phyloP scores from a whole-genome alignment of 2,329 filamentous ascomycete genomes.

The Acrocalymma vagum region DNA sequence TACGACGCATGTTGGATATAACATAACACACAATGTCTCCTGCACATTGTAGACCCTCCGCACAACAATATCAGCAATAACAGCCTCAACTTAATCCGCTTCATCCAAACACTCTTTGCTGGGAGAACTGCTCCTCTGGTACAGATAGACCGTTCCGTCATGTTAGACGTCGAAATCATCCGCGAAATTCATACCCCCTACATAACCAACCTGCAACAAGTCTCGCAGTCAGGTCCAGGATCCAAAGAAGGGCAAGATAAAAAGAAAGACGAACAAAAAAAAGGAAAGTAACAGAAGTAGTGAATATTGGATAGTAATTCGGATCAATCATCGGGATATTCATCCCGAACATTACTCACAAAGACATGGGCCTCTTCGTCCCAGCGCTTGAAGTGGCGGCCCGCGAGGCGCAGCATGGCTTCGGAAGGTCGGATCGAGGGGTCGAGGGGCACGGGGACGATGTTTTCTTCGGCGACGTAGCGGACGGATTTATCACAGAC shows the following conservation, averaged over 20 bases:
- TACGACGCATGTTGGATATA: no score
- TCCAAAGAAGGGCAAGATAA: background rate
- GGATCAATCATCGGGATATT: slow-evolving; percentile 82
- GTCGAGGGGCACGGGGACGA: slow-evolving; percentile 61
- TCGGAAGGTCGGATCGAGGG: slow-evolving; percentile 55
- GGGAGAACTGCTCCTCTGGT: no score
- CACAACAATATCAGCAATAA: no score
- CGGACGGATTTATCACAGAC: slow-evolving; percentile 73
- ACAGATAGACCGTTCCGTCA: no score
- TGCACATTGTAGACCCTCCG: no score
- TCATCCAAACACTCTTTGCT: no score
- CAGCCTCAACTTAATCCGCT: no score
- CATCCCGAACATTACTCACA: slow-evolving; percentile 82
- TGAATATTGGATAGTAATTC: background rate
- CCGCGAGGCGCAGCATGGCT: slow-evolving; percentile 74
- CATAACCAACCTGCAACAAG: slow-evolving; percentile 10
- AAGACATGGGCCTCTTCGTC: slow-evolving; percentile 73
- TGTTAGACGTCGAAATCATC: slow-evolving; percentile 11
- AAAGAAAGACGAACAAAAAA: background rate
- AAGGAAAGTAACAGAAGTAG: background rate
- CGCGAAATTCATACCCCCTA: slow-evolving; percentile 5
- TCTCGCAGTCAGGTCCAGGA: slow-evolving; percentile 5
- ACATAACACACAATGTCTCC: no score
- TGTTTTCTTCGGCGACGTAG: slow-evolving; percentile 84
- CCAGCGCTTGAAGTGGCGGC: slow-evolving; percentile 89